phyloP scores from a whole-genome alignment of 2,329 filamentous ascomycete species.

The Xylaria arbuscula region DNA sequence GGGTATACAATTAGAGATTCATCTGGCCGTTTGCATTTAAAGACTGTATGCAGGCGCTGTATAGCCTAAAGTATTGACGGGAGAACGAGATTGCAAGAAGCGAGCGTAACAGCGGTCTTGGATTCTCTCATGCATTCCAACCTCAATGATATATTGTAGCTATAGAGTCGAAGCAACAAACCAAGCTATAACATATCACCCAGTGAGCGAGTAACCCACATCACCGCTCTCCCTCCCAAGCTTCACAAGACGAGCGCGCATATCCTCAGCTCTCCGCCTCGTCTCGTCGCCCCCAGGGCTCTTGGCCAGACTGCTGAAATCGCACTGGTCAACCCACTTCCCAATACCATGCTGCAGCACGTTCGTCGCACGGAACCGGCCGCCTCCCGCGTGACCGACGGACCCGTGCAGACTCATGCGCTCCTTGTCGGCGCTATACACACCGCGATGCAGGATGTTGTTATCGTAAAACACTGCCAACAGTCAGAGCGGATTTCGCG shows the following conservation, averaged over 20 bases:
- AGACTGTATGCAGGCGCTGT: too few species aligned
- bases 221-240: constrained; percentile 69
- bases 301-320: constrained; percentile 57
- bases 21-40: too few species aligned
- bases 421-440: constrained; percentile 69
- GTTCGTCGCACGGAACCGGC: constrained; percentile 71
- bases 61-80: too few species aligned
- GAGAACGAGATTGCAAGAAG: too few species aligned
- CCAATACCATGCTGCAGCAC: constrained; percentile 81
- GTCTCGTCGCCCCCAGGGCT: constrained; percentile 54
- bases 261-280: constrained; percentile 66
- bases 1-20: too few species aligned
- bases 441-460: constrained; percentile 82
- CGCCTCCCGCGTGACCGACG: constrained; percentile 70
- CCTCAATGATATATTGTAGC: too few species aligned
- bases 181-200: constrained; percentile 50
- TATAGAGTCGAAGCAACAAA: too few species aligned
- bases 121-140: too few species aligned
- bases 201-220: constrained; percentile 72
- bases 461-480: constrained; percentile 82
- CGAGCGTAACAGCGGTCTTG: too few species aligned
- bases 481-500: background rate
- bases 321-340: constrained; percentile 69
- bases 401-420: constrained; percentile 79
- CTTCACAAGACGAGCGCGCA: constrained; percentile 71